Evolutionary conservation across 2,329 filamentous ascomycete genomes (phyloP).

Genomic region (Ascochyta fabae): DNA sequence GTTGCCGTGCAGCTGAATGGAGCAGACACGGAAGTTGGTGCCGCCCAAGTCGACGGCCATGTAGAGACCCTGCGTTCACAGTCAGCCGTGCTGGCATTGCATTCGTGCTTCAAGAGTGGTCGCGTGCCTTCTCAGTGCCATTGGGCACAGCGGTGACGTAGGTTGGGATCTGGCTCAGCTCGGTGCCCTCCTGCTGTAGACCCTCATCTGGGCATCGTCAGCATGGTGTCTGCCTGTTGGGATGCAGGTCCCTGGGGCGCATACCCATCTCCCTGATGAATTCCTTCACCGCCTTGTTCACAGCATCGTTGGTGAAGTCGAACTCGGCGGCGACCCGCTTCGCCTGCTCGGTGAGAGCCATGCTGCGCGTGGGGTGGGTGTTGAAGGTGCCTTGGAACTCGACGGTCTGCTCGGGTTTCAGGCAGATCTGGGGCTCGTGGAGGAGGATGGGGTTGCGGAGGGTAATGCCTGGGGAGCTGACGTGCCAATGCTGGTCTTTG

Average conservation of each 20-base stretch:
- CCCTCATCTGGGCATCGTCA: conserved; percentile 71
- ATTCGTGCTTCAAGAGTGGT: conserved; percentile 55
- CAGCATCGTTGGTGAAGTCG: conserved; percentile 77
- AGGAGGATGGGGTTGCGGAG: conserved; percentile 36
- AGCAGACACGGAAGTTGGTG: conserved; percentile 98
- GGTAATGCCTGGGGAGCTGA: conserved; percentile 27
- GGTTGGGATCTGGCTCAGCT: conserved; percentile 93
- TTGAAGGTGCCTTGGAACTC: conserved; percentile 45
- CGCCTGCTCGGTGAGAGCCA: conserved; percentile 70
- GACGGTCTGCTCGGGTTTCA: conserved; percentile 34
- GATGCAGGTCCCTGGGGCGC: conserved; percentile 17
- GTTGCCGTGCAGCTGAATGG: conserved; percentile 90
- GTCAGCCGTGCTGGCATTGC: conserved; percentile 4
- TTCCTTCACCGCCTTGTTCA: conserved; percentile 81
- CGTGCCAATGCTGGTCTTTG: conserved; percentile 25
- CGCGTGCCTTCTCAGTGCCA: conserved; percentile 94
- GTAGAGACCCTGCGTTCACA: conserved; percentile 76
- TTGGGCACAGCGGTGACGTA: conserved; percentile 96
- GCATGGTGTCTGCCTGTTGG: conserved; percentile 9
- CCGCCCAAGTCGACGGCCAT: conserved; percentile 97
- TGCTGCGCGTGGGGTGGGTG: conserved; percentile 50
- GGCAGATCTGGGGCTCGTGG: conserved; percentile 37
- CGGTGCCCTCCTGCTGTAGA: conserved; percentile 76
- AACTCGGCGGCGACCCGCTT: conserved; percentile 83
- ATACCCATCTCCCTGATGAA: conserved; percentile 84